Percentiles rank a stretch among this genome's conserved stretches.
Evolutionary conservation across 495 filamentous ascomycete species (phyloP).

Genomic region (Staphylotrichum longicolle): DNA sequence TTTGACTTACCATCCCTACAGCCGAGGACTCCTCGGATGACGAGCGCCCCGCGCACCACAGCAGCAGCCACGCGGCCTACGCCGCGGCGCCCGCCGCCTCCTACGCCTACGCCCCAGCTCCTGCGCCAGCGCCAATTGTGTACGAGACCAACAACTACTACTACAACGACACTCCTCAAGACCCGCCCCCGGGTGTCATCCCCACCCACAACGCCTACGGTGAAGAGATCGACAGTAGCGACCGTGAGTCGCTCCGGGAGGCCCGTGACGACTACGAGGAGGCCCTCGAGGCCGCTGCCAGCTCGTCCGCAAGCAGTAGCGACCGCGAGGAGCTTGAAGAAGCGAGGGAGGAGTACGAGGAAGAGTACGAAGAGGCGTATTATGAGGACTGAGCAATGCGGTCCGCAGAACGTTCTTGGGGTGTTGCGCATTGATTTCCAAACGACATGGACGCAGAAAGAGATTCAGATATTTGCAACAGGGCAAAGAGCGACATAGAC

Average conservation of each 20-base stretch:
- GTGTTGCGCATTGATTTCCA: too few relatives aligned
- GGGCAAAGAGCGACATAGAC: too few relatives aligned
- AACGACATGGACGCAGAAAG: too few relatives aligned
- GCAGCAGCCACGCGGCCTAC: slow-evolving; percentile 1
- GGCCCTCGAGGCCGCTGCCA: slow-evolving; percentile 36
- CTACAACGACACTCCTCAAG: slow-evolving; percentile 21
- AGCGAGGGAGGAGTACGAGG: slow-evolving; percentile 46
- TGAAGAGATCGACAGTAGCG: slow-evolving; percentile 40
- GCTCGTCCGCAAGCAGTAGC: slow-evolving; percentile 43
- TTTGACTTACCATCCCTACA: not conserved
- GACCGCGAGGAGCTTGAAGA: slow-evolving; percentile 45
- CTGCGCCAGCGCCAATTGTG: slow-evolving; percentile 17
- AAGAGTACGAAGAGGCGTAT: slow-evolving; percentile 51
- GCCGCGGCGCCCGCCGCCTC: slow-evolving; percentile 4
- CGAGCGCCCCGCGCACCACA: not conserved
- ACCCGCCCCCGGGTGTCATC: slow-evolving; percentile 24
- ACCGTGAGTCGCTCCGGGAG: slow-evolving; percentile 40
- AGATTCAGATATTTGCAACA: too few relatives aligned
- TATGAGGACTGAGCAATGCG: slow-evolving; percentile 37
- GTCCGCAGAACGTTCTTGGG: slow-evolving; percentile 22
- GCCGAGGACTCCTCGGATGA: slow-evolving; percentile 16
- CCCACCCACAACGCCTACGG: slow-evolving; percentile 34
- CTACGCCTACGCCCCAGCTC: slow-evolving; percentile 3
- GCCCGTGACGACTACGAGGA: slow-evolving; percentile 42
- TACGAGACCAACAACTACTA: slow-evolving; percentile 34